These are phyloP conservation scores for Magnolia officinalis DNA, from an alignment of 164 flowering plant genomes.

Conservation along the genomic window DNA sequence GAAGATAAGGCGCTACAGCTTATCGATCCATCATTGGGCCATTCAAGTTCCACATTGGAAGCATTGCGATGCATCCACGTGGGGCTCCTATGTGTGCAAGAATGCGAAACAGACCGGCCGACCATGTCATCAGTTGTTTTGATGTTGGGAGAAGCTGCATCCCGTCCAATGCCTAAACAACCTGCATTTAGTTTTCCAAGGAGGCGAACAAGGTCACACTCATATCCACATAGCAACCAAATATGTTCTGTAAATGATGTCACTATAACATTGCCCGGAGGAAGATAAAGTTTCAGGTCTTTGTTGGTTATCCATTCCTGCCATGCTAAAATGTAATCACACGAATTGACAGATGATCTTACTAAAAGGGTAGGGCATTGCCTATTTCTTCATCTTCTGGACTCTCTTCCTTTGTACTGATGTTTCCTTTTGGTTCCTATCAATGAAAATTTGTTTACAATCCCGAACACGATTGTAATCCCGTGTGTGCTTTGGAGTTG, in stretches of 20 bases:
- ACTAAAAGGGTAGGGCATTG: no score
- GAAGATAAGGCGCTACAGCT: neutral
- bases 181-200: neutral
- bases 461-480: no score
- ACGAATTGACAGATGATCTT: no score
- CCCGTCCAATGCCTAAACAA: neutral
- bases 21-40: neutral
- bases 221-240: neutral
- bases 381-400: no score
- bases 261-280: neutral
- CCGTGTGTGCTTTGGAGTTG: no score
- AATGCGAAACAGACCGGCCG: neutral
- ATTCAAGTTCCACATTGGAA: neutral
- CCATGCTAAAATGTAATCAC: no score
- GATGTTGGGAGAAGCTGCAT: neutral
- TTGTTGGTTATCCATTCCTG: no score
- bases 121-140: neutral
- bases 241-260: neutral
- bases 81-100: conserved; percentile 4
- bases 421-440: no score
- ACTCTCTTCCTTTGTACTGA: no score
- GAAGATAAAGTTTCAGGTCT: neutral
- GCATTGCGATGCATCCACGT: neutral
- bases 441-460: no score
- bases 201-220: neutral